Conservation (phyloP, 2,329 filamentous ascomycete genomes). For the Biscogniauxia marginata region DNA sequence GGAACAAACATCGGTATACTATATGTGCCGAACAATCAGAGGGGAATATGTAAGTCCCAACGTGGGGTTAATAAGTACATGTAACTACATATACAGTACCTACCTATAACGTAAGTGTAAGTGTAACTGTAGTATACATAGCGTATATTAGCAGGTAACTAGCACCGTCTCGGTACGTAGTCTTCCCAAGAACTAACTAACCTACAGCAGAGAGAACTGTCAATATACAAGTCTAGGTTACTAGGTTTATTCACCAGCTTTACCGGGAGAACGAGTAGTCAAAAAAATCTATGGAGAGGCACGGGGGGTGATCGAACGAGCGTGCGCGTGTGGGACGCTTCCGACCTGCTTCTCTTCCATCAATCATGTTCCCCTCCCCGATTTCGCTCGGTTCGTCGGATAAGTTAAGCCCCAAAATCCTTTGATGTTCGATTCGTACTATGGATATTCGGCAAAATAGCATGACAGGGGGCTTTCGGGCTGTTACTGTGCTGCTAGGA, state of each 20-base stretch:
- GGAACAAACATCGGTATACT: too few relatives aligned
- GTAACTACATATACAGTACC: too few relatives aligned
- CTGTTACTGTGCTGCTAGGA: too few relatives aligned
- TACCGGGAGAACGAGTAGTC: background rate
- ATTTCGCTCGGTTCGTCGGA: background rate
- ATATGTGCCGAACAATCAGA: too few relatives aligned
- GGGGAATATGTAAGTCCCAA: too few relatives aligned
- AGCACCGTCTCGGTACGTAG: too few relatives aligned
- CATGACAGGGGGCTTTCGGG: background rate
- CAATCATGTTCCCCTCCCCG: background rate
- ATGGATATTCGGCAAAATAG: background rate
- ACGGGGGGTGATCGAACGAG: background rate
- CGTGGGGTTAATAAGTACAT: too few relatives aligned
- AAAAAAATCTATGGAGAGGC: background rate
- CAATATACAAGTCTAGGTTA: background rate
- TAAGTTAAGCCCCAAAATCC: background rate
- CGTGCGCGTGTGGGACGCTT: background rate
- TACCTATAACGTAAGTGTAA: too few relatives aligned
- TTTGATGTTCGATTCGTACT: background rate
- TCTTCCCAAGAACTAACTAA: too few relatives aligned
- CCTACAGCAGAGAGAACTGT: too few relatives aligned
- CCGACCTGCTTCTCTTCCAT: background rate
- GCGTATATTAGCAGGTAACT: too few relatives aligned
- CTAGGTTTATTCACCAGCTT: background rate
- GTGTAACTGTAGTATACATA: too few relatives aligned